Evolutionary conservation across 352 stramenopile genomes (phyloP), one percentile per base, ranked within the genome.

Genomic region (Phytophthora melonis): DNA sequence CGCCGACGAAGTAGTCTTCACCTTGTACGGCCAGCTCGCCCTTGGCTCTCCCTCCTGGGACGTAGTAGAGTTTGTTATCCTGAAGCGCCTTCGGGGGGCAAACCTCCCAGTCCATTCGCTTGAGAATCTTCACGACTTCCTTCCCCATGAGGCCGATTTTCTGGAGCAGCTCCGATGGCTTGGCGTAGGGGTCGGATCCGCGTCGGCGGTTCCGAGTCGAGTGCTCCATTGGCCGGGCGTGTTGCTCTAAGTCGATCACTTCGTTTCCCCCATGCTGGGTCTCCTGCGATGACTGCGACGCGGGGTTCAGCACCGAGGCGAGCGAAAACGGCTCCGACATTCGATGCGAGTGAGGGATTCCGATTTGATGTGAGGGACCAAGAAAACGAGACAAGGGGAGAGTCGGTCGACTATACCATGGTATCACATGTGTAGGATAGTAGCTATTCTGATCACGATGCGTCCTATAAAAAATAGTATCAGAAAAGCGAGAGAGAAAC

Each of bases 121-220:
- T 75, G 16, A 75, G 19, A 43, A 75, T 75, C 6, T 34, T 58
- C 56, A 75, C 62, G 25, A 71, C 68, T 36, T 71, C 62, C 52
- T 75, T 75, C n/a, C 68, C 68, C 27, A 60, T 30, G 18, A 71
- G 49, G 3, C 63, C 68, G 36, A 75, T 75, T 43, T 60, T n/a
- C 47, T 71, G 62, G 11, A 75, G 68, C 23, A 75, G 58, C 23
- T 63, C 68, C 3, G 52, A 63, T 41, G 66, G 66, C 23, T 68
- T 72, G 0, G 23, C 66, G 19, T 63, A 58, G 9, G 43, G 53
- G 30, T 62, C 58, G 16, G 58, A 47, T 45, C 43, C 19, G 16
- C 66, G 39, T 23, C 66, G 47, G 58, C 52, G 66, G 18, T 63
- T 53, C 10, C 66, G 59, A 39, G 58, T 56, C 6, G 34, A 52